phyloP scores from a whole-genome alignment of 2,329 filamentous ascomycete species.

The Beauveria brongniartii region DNA sequence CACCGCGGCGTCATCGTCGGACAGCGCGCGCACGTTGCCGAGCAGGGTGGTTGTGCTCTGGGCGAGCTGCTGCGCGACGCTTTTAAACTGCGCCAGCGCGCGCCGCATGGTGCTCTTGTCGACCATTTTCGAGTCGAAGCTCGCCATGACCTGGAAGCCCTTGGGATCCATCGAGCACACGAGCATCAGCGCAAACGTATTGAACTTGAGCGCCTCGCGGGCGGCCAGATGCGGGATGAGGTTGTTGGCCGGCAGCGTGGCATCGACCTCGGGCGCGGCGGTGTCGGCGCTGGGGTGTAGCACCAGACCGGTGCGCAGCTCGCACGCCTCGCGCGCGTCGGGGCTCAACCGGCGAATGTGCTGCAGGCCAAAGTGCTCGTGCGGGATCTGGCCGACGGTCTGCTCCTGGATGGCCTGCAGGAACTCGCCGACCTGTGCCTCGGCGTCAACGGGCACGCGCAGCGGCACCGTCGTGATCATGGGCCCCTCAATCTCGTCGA shows the following conservation, averaged over 20 bases:
- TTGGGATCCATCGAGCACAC: constrained; percentile 52
- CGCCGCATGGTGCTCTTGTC: constrained; percentile 42
- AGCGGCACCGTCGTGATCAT: constrained; percentile 55
- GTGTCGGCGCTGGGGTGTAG: constrained; percentile 38
- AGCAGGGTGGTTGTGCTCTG: constrained; percentile 25
- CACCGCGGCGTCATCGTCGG: constrained; percentile 25
- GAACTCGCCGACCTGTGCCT: constrained; percentile 39
- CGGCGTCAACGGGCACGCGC: constrained; percentile 36
- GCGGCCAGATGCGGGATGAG: constrained; percentile 49
- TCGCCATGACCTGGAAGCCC: constrained; percentile 52
- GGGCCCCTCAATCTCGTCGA: constrained; percentile 49
- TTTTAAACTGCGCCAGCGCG: constrained; percentile 43
- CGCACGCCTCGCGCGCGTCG: constrained; percentile 47
- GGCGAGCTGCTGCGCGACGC: constrained; percentile 42
- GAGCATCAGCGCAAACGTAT: constrained; percentile 55
- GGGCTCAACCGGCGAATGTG: constrained; percentile 49
- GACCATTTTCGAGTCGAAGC: constrained; percentile 56
- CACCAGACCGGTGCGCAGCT: constrained; percentile 46
- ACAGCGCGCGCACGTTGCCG: constrained; percentile 26
- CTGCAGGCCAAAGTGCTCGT: constrained; percentile 56
- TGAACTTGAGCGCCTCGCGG: constrained; percentile 51
- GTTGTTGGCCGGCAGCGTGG: constrained; percentile 36
- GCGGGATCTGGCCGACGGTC: constrained; percentile 49
- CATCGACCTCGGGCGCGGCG: constrained; percentile 16
- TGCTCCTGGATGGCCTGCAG: constrained; percentile 49